A percentile compares a stretch with the other conserved stretches of the same genome.
Evolutionary conservation across 2,329 filamentous ascomycete genomes (phyloP).

Genomic region (Harringtonia lauricola): DNA sequence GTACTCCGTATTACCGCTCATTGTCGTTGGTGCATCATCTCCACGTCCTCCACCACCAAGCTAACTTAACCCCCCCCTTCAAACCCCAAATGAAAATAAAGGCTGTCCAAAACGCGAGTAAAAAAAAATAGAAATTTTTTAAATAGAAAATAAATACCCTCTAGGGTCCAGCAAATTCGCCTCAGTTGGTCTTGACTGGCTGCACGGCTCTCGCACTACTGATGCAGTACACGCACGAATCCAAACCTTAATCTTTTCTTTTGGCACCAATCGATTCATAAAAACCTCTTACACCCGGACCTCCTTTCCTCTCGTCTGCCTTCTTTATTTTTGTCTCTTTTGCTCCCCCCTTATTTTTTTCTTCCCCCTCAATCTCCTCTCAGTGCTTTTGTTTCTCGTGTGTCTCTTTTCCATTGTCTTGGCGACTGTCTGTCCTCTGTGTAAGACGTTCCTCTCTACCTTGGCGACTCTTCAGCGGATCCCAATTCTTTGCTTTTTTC

Average conservation of each 20-base stretch:
- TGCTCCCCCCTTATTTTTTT: neutral
- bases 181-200: neutral
- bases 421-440: neutral
- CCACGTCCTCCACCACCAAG: too few relatives aligned
- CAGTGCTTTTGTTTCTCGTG: neutral
- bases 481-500: neutral
- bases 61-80: too few relatives aligned
- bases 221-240: too few relatives aligned
- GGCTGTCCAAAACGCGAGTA: too few relatives aligned
- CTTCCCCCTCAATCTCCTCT: neutral
- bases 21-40: too few relatives aligned
- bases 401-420: too few relatives aligned
- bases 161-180: too few relatives aligned
- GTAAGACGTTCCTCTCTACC: constrained; percentile 2
- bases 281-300: neutral
- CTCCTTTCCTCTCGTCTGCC: neutral
- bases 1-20: too few relatives aligned
- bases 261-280: neutral
- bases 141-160: too few relatives aligned
- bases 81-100: too few relatives aligned
- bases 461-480: constrained; percentile 1
- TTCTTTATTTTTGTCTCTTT: neutral
- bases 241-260: too few relatives aligned
- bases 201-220: neutral
- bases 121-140: too few relatives aligned